Evolutionary conservation across 2,329 filamentous ascomycete species (phyloP), one percentile per base, ranked within the genome.

Genomic region (Coniella lustricola): DNA sequence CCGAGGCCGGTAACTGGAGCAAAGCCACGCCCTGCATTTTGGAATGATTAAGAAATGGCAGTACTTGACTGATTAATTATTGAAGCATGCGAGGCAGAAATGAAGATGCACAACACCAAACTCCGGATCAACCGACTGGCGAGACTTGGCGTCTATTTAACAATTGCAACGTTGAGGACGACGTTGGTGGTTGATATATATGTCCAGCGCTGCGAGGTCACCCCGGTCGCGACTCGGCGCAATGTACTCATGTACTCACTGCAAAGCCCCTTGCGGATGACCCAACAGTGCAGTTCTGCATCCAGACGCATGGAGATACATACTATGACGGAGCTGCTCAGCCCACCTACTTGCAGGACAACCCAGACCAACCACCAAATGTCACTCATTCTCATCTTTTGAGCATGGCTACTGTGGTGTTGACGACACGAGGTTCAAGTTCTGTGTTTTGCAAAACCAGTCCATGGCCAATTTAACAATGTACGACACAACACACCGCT

Each of bases 111-210:
- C 25, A 33, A 37, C 36, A 48, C 46, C 44, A 46, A 35, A 43
- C 44, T 47, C 32, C 38, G 29, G 35, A 7, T 16, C 21, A 25
- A 29, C 29, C 36, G 34, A 42, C 34, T 40, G 18, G 35, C 38
- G 43, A 45, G 44, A 31, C 42, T 18, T 29, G 22, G 18, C 31
- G 44, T 45, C 43, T 53, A 42, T 45, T 50, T 42, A 40, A 44
- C 29, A 18, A 41, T 45, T 37, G 36, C 40, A 33, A 43, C 25
- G 16, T 35, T 40, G 39, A 47, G 29, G 44, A 45, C 41, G 36
- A 42, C 51, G 44, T 47, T 48, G 44, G 51, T 44, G 40, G 25
- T 38, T 44, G 44, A 44, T 53, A 53, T 53, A 53, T 44, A 43
- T 50, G 40, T 41, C 34, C 42, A 45, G 38, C 37, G 40, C 35